Conservation (phyloP, 148 eudicot species). For the Polygonum aviculare region DNA sequence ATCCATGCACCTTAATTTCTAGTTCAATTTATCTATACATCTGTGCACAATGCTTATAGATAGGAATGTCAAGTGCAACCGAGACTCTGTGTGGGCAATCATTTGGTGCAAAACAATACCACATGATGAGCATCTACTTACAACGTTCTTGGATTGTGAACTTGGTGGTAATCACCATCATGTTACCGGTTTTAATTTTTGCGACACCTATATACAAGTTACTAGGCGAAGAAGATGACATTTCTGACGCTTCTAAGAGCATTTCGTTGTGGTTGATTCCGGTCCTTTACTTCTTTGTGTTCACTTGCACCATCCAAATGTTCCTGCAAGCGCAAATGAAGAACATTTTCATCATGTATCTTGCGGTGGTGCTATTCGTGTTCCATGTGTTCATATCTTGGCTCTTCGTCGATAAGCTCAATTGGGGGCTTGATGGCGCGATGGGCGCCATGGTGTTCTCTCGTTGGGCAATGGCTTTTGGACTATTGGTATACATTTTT, state of each 20-base stretch:
- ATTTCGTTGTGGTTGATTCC: constrained; percentile 62
- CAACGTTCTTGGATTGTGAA: constrained; percentile 67
- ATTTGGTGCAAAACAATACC: constrained; percentile 1
- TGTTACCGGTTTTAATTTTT: constrained; percentile 47
- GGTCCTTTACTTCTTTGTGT: constrained; percentile 29
- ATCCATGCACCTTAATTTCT: too few species aligned
- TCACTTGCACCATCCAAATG: constrained; percentile 51
- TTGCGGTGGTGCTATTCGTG: constrained; percentile 23
- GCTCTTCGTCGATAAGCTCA: constrained; percentile 14
- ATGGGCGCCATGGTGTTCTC: constrained; percentile 3
- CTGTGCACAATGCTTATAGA: neutral
- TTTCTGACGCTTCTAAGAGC: constrained; percentile 28
- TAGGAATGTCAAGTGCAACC: constrained; percentile 6
- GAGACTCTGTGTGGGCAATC: constrained; percentile 2
- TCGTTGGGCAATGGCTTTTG: neutral
- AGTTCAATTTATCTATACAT: too few species aligned
- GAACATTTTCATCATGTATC: constrained; percentile 47
- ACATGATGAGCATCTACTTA: constrained; percentile 26
- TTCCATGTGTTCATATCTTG: constrained; percentile 49
- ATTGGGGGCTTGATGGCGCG: neutral
- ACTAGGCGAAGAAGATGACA: constrained; percentile 35
- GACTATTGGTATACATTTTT: neutral
- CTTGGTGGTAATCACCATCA: constrained; percentile 24
- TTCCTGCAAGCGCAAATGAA: constrained; percentile 60
- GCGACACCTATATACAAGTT: constrained; percentile 37